phyloP scores from a whole-genome alignment of 2,329 filamentous ascomycete species.

The Lizonia empirigonia region DNA sequence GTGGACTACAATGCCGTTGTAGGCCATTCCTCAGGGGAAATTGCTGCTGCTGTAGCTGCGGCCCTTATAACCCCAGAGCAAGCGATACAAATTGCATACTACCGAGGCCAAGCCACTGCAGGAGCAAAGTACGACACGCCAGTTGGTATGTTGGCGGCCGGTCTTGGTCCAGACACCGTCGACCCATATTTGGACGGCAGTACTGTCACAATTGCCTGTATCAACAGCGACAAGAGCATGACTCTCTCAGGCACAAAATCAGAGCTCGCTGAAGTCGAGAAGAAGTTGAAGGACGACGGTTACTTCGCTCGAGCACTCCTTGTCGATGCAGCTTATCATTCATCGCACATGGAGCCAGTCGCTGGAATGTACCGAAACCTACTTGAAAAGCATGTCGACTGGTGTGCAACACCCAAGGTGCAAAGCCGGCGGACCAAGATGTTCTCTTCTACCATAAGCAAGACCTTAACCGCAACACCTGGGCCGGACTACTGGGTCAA shows the following conservation, averaged over 20 bases:
- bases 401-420: too few relatives aligned
- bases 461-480: slow-evolving; percentile 19
- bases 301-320: slow-evolving; percentile 48
- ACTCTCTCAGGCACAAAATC: slow-evolving; percentile 52
- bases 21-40: slow-evolving; percentile 30
- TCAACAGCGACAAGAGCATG: slow-evolving; percentile 48
- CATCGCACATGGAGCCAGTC: slow-evolving; percentile 46
- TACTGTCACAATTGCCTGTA: slow-evolving; percentile 18
- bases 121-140: background rate
- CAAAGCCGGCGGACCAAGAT: background rate
- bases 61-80: slow-evolving; percentile 23
- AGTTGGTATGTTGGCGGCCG: slow-evolving; percentile 43
- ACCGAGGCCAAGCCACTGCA: slow-evolving; percentile 19
- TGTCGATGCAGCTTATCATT: slow-evolving; percentile 56
- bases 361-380: slow-evolving; percentile 8
- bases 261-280: slow-evolving; percentile 42
- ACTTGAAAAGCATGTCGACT: slow-evolving; percentile 10
- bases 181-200: background rate
- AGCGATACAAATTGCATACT: slow-evolving; percentile 19
- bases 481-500: slow-evolving; percentile 51
- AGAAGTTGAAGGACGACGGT: slow-evolving; percentile 39
- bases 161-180: background rate
- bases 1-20: slow-evolving; percentile 3
- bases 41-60: slow-evolving; percentile 28
- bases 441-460: background rate